Evolutionary conservation across 805 yeast species (phyloP), one percentile per base, ranked within the genome.

Genomic region (Nakazawaea pomicola): DNA sequence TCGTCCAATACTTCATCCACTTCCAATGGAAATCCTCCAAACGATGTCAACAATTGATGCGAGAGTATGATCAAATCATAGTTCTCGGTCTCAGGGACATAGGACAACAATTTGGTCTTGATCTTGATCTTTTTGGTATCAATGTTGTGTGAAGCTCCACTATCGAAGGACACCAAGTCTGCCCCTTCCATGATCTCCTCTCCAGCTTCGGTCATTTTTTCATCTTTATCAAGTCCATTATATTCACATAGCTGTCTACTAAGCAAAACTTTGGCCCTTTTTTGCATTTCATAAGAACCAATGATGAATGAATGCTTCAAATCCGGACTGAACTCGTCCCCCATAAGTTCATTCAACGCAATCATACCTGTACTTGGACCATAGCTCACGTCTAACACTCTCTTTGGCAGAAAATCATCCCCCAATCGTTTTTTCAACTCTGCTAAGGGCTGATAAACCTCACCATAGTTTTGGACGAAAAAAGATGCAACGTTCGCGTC

Each of bases 321-420:
- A 15, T 62, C 63, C 0, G 95, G 88, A 15, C 61, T 57, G 62
- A 74, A 83, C 0, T 71, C 71, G 2, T 70, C 70, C 0, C 85
- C 89, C 78, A 87, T 76, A 1, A 90, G 52, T 52, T 89, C 96
- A 54, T 90, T 87, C 39, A 89, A 65, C 0, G 95, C 98, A 12
- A 90, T 62, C 67, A 93, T 78, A 2, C 97, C 97, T 0, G 95
- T 82, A 2, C 88, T 91, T 1, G 99, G 98, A 0, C 99, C 98
- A 55, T 72, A 80, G 0, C 96, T 91, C 11, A 87, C 75, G 53
- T 87, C 95, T 37, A 93, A 65, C 0, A 93, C 75, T 4, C 75
- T 65, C 21, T 70, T 54, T 0, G 97, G 97, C 17, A 58, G 58
- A 64, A 88, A 85, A 0, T 63, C 64, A 6, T 55, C 61, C 0